Conservation (phyloP, 768 basidiomycete genomes). For the Multifurca ochricompacta region DNA sequence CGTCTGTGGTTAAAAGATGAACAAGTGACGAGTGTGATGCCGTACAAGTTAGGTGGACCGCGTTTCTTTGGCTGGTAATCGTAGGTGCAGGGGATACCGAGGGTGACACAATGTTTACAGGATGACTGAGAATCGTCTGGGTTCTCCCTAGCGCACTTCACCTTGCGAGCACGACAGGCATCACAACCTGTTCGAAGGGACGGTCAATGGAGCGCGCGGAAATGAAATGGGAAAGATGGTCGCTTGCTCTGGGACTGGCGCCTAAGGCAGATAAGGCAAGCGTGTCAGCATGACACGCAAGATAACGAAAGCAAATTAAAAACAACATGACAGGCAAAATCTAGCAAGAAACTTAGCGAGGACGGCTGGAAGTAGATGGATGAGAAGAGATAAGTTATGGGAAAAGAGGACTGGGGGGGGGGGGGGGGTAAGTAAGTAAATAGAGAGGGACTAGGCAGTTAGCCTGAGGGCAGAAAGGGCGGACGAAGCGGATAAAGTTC, state of each 20-base stretch:
- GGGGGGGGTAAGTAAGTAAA: slow-evolving; percentile 28
- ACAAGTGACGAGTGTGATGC: background rate
- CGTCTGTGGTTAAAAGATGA: background rate
- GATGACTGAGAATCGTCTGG: slow-evolving; percentile 67
- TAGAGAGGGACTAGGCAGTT: slow-evolving; percentile 1
- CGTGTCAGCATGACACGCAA: slow-evolving; percentile 28
- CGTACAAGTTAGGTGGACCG: slow-evolving; percentile 86
- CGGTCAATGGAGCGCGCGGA: slow-evolving; percentile 24
- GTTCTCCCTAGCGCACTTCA: slow-evolving; percentile 74
- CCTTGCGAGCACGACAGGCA: slow-evolving; percentile 81
- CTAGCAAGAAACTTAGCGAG: background rate
- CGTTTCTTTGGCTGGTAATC: slow-evolving; percentile 92
- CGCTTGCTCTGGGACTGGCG: slow-evolving; percentile 78
- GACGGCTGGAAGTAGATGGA: slow-evolving; percentile 21
- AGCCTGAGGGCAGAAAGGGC: slow-evolving; percentile 36
- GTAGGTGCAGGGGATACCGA: slow-evolving; percentile 81
- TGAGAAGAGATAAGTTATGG: background rate
- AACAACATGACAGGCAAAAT: slow-evolving; percentile 31
- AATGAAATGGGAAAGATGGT: slow-evolving; percentile 16
- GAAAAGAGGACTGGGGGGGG: slow-evolving; percentile 15
- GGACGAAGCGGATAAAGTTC: slow-evolving; percentile 49
- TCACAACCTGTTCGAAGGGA: slow-evolving; percentile 55
- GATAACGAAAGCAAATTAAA: slow-evolving; percentile 24
- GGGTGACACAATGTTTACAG: slow-evolving; percentile 81
- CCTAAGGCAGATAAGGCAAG: slow-evolving; percentile 39